phyloP scores from a whole-genome alignment of 2,329 filamentous ascomycete species.

The Paecilomyces dactylethromorphus region DNA sequence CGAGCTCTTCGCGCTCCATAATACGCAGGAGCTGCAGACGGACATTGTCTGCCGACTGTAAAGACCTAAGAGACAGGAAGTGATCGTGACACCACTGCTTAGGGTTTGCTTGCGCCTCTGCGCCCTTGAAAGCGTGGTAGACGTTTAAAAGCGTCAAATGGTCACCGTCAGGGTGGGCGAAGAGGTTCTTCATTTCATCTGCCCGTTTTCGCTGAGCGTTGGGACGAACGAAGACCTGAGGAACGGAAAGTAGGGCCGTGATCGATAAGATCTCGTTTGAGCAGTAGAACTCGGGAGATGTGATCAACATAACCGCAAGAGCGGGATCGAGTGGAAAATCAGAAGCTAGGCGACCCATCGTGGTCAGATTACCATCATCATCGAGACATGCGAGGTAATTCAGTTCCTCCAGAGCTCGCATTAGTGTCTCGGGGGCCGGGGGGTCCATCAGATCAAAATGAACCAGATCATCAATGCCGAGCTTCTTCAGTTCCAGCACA shows the following conservation, averaged over 20 bases:
- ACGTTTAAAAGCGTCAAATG: conserved; percentile 95
- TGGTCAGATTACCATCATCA: conserved; percentile 88
- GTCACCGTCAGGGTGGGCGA: conserved; percentile 88
- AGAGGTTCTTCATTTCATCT: conserved; percentile 94
- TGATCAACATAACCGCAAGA: conserved; percentile 95
- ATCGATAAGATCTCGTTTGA: conserved; percentile 97
- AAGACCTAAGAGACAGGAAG: conserved; percentile 81
- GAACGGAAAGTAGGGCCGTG: conserved; percentile 87
- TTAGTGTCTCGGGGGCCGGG: conserved; percentile 93
- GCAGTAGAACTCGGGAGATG: conserved; percentile 95
- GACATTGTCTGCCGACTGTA: conserved; percentile 91
- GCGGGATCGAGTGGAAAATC: conserved; percentile 93
- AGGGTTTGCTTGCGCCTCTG: conserved; percentile 61
- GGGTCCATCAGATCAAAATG: conserved; percentile 99
- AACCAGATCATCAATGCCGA: conserved; percentile 89
- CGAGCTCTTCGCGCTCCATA: conserved; percentile 87
- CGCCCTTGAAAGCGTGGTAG: conserved; percentile 91
- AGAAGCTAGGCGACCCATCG: conserved; percentile 77
- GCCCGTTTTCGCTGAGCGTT: conserved; percentile 79
- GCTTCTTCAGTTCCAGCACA: conserved; percentile 93
- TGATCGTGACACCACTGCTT: conserved; percentile 97
- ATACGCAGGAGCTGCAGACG: conserved; percentile 86
- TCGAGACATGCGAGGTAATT: conserved; percentile 96
- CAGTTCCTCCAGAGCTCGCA: conserved; percentile 93
- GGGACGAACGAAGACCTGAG: conserved; percentile 87